Evolutionary conservation across 257 asterid species (phyloP).

Genomic region (Eucommia ulmoides): DNA sequence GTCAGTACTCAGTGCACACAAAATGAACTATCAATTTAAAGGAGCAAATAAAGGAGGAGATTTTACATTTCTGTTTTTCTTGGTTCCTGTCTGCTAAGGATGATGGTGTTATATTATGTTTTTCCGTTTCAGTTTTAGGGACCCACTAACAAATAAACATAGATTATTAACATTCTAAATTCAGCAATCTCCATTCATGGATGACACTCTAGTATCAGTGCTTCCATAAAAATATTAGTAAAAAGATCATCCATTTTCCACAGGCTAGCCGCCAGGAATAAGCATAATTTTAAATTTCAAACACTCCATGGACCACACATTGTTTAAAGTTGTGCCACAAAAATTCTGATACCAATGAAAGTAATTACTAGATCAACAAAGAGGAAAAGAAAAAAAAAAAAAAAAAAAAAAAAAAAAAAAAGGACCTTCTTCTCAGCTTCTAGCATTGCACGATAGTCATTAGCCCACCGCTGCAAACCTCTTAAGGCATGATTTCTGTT

Average conservation of each 20-base stretch:
- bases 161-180: not conserved
- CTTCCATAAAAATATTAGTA: not conserved
- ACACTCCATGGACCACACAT: too few relatives aligned
- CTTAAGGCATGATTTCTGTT: slow-evolving; percentile 73
- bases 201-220: not conserved
- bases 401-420: slow-evolving; percentile 10
- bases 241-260: not conserved
- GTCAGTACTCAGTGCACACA: not conserved
- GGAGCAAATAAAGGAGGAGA: not conserved
- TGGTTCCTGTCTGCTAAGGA: not conserved
- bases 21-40: not conserved
- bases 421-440: slow-evolving; percentile 88
- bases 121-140: too few relatives aligned
- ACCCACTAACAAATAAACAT: too few relatives aligned
- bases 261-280: not conserved
- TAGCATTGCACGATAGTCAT: slow-evolving; percentile 41
- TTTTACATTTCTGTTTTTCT: not conserved
- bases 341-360: too few relatives aligned
- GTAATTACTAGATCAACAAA: not conserved
- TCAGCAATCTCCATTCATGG: not conserved
- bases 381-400: not conserved
- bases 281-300: too few relatives aligned
- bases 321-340: too few relatives aligned
- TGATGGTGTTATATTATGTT: not conserved
- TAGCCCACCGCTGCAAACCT: slow-evolving; percentile 52